A percentile compares a stretch with the other conserved stretches of the same genome.
Conservation (phyloP, 495 filamentous ascomycete species). For the Chaetomium fimeti region DNA sequence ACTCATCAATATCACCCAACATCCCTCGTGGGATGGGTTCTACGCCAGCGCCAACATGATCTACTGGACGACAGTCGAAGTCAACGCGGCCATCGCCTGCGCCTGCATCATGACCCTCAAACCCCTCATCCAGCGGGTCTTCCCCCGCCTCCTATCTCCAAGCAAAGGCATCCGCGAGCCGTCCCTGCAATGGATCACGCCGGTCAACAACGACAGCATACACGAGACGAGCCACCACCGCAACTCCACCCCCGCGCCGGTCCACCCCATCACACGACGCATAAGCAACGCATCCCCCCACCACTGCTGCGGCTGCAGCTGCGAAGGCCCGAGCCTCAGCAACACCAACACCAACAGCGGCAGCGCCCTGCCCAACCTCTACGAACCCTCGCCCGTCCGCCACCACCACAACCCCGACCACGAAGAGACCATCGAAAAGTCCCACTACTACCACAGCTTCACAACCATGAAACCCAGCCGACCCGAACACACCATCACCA, state of each 20-base stretch:
- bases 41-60: constrained; percentile 33
- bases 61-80: constrained; percentile 34
- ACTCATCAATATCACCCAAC: constrained; percentile 23
- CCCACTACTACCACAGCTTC: constrained; percentile 18
- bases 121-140: constrained; percentile 31
- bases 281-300: background rate
- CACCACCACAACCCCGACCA: background rate
- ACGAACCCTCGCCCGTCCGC: constrained; percentile 9
- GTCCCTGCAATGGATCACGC: constrained; percentile 33
- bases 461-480: background rate
- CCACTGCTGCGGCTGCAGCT: constrained; percentile 3
- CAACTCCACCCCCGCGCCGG: background rate
- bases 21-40: constrained; percentile 22
- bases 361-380: constrained; percentile 11
- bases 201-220: constrained; percentile 11
- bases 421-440: constrained; percentile 13
- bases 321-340: background rate
- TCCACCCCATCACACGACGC: background rate
- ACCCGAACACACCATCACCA: too few relatives aligned
- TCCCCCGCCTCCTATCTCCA: constrained; percentile 26
- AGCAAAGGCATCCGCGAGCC: constrained; percentile 21
- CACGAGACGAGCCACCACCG: background rate
- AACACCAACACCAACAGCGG: background rate
- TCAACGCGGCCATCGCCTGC: constrained; percentile 34
- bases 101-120: constrained; percentile 38